These are phyloP conservation scores for Phytophthora tubulina DNA, from an alignment of 352 stramenopile species.

Conservation along the genomic window DNA sequence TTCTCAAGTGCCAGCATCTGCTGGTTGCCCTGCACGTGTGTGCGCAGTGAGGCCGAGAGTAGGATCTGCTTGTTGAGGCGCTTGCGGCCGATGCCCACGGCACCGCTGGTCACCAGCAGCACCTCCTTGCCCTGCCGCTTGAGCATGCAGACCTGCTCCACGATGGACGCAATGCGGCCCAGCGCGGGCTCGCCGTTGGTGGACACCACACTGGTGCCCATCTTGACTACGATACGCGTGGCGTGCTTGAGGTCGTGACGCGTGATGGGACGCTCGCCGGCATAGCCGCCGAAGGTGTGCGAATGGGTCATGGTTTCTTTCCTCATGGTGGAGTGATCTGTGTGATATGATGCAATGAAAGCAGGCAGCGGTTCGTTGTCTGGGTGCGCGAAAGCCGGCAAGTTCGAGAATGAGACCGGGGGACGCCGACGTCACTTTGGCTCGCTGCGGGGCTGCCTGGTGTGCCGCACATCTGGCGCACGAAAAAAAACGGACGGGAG, in stretches of 20 bases:
- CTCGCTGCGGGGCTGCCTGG: constrained; percentile 22
- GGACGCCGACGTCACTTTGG: constrained; percentile 21
- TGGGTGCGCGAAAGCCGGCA: constrained; percentile 12
- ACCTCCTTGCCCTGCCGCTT: constrained; percentile 93
- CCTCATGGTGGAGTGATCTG: constrained; percentile 37
- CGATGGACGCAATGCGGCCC: constrained; percentile 91
- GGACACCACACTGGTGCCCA: constrained; percentile 95
- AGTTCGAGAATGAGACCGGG: constrained; percentile 39
- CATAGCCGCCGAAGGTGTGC: constrained; percentile 48
- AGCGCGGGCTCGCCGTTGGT: constrained; percentile 94
- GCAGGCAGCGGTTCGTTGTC: not conserved
- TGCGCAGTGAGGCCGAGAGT: constrained; percentile 87
- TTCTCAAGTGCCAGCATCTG: constrained; percentile 92
- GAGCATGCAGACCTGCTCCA: constrained; percentile 95
- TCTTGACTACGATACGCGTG: constrained; percentile 95
- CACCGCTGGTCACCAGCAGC: constrained; percentile 90
- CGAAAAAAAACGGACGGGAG: constrained; percentile 11
- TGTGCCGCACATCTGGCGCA: constrained; percentile 8
- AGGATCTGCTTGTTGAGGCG: constrained; percentile 95
- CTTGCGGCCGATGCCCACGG: constrained; percentile 95
- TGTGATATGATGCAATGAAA: constrained; percentile 4
- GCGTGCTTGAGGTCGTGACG: constrained; percentile 80
- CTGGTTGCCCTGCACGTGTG: constrained; percentile 90
- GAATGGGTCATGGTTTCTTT: constrained; percentile 68
- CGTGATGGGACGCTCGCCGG: constrained; percentile 59